Percentiles rank a stretch among this genome's conserved stretches.
Conservation (phyloP, 1,139 yeast species). For the Suhomyces terraborum region DNA sequence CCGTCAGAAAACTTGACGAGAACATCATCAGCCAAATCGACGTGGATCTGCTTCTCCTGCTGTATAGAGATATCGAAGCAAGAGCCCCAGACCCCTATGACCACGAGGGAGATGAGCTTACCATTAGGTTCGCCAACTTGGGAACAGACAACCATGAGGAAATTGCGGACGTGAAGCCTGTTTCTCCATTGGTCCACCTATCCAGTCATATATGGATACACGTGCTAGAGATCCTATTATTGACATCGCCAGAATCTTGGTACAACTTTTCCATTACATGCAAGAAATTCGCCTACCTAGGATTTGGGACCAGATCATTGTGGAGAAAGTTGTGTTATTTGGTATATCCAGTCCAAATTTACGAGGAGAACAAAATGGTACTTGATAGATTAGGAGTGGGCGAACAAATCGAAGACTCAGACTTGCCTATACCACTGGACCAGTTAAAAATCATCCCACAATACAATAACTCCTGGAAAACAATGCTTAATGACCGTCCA, state of each 20-base stretch:
- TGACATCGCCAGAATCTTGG: conserved; percentile 64
- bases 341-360: conserved; percentile 59
- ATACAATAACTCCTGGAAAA: conserved; percentile 55
- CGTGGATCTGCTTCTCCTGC: conserved; percentile 33
- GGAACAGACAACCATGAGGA: conserved; percentile 30
- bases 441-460: conserved; percentile 45
- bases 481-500: conserved; percentile 57
- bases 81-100: conserved; percentile 30
- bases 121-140: conserved; percentile 35
- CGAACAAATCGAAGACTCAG: conserved; percentile 25
- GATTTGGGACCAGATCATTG: conserved; percentile 53
- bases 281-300: conserved; percentile 60
- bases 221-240: conserved; percentile 56
- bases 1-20: conserved; percentile 11
- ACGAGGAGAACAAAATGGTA: conserved; percentile 41
- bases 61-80: conserved; percentile 35
- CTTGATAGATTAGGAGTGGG: conserved; percentile 14
- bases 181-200: conserved; percentile 56
- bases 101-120: conserved; percentile 24
- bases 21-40: conserved; percentile 32
- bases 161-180: conserved; percentile 36
- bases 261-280: conserved; percentile 65
- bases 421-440: conserved; percentile 44
- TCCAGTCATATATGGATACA: conserved; percentile 66
- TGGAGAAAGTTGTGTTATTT: conserved; percentile 61